Evolutionary conservation across 352 stramenopile genomes (phyloP), one percentile per base, ranked within the genome.

Genomic region (Elongisporangium anandrum): DNA sequence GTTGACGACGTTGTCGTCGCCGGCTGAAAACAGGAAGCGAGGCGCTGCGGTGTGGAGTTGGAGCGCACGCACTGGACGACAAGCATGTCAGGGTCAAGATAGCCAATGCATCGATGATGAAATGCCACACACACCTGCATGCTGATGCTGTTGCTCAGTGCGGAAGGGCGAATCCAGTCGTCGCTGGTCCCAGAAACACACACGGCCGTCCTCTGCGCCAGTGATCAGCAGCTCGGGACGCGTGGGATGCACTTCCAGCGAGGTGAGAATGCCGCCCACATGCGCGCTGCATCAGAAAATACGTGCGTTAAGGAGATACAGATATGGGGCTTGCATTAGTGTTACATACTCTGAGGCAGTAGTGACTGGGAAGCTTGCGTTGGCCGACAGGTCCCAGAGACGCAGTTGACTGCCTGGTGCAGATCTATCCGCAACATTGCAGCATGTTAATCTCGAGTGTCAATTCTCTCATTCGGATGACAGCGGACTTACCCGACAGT

Each of bases 141-240:
- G 75, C 55, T 84, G 74, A 65, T 93, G 84, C 47, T 77, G 75
- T n/a, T 59, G 53, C 50, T 93, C 81, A 9, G 80, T 79, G 15
- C 83, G 81, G 63, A 91, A 83, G 3, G 85, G 82, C 13, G 67
- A 56, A 45, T 85, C 70, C 4, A 92, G 70, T 50, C 84, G 84
- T 17, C 85, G 82, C 45, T 83, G 77, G 67, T 94, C 85, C 85
- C 85, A 94, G 23, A 92, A 77, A 38, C 68, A 75, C 22, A 94
- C 68, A 29, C 72, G 73, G 19, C 85, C 85, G 34, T 94, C 82
- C 51, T 87, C 69, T 22, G 72, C 71, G 50, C 85, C 85, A 0
- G 85, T 91, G 56, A 94, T 68, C 51, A 94, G 68, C 26, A 94
- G 54, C 61, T 94, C 85, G 7, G 85, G 85, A 2, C 82, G 80